These are phyloP conservation scores for Penicillium freii DNA, from an alignment of 2,329 filamentous ascomycete genomes.

Conservation along the genomic window DNA sequence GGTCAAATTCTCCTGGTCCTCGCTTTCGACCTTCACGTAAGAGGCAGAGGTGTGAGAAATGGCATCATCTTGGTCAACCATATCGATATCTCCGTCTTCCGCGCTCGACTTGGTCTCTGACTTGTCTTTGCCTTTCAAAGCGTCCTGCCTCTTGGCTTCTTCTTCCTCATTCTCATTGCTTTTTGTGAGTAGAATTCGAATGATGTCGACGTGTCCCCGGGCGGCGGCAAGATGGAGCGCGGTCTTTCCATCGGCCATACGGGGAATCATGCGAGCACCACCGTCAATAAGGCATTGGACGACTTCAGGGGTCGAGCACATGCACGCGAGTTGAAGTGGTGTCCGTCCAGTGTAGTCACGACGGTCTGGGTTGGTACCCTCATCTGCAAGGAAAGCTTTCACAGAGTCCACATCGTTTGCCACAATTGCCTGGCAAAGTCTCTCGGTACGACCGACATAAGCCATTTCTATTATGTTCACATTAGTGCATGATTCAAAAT, in stretches of 20 bases:
- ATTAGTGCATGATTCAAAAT: neutral
- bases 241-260: conserved; percentile 75
- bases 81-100: conserved; percentile 29
- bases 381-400: conserved; percentile 66
- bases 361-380: conserved; percentile 67
- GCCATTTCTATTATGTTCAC: conserved; percentile 63
- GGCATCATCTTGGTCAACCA: conserved; percentile 47
- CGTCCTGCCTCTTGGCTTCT: conserved; percentile 44
- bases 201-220: conserved; percentile 65
- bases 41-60: conserved; percentile 62
- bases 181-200: conserved; percentile 69
- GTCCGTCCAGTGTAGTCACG: conserved; percentile 77
- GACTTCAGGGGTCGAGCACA: conserved; percentile 65
- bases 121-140: conserved; percentile 11
- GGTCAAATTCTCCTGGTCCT: conserved; percentile 32
- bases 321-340: conserved; percentile 73
- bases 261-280: conserved; percentile 69
- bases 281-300: conserved; percentile 69
- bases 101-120: neutral
- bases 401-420: conserved; percentile 70
- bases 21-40: conserved; percentile 63
- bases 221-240: conserved; percentile 78
- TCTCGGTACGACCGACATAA: conserved; percentile 75
- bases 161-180: conserved; percentile 62
- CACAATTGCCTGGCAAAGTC: conserved; percentile 77